phyloP scores from a whole-genome alignment of 345 rosid genomes.

The Eucalyptus melliodora region DNA sequence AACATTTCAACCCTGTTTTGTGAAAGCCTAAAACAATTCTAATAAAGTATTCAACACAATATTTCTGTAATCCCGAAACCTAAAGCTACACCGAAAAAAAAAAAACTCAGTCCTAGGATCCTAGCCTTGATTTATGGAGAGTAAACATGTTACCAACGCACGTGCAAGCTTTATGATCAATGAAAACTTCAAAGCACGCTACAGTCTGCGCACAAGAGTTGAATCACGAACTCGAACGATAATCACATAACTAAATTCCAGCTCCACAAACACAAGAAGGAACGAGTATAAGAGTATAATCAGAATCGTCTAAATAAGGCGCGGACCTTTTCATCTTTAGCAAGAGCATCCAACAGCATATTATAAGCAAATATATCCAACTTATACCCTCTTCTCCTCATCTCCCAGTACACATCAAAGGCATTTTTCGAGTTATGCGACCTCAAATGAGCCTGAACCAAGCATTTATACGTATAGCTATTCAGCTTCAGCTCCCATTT shows the following conservation, averaged over 20 bases:
- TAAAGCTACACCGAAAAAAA: neutral
- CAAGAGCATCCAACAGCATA: slow-evolving; percentile 86
- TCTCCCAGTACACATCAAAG: slow-evolving; percentile 44
- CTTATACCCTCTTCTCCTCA: slow-evolving; percentile 57
- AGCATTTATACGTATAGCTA: slow-evolving; percentile 67
- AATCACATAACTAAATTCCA: neutral
- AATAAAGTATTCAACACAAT: neutral
- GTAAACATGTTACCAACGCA: neutral
- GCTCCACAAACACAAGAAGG: neutral
- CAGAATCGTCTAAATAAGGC: neutral
- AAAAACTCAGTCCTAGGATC: neutral
- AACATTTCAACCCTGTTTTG: neutral
- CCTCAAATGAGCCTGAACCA: slow-evolving; percentile 73
- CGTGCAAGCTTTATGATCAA: neutral
- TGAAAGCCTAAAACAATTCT: neutral
- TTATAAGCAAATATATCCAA: slow-evolving; percentile 76
- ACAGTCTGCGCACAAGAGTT: neutral
- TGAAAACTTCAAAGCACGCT: neutral
- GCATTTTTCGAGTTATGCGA: slow-evolving; percentile 44
- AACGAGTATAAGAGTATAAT: neutral
- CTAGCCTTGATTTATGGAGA: neutral
- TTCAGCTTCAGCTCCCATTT: slow-evolving; percentile 80
- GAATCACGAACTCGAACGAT: neutral
- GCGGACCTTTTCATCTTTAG: slow-evolving; percentile 59
- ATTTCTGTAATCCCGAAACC: neutral